Evolutionary conservation across 208 protist genomes (phyloP).

Genomic region (Novymonas esmeraldas): DNA sequence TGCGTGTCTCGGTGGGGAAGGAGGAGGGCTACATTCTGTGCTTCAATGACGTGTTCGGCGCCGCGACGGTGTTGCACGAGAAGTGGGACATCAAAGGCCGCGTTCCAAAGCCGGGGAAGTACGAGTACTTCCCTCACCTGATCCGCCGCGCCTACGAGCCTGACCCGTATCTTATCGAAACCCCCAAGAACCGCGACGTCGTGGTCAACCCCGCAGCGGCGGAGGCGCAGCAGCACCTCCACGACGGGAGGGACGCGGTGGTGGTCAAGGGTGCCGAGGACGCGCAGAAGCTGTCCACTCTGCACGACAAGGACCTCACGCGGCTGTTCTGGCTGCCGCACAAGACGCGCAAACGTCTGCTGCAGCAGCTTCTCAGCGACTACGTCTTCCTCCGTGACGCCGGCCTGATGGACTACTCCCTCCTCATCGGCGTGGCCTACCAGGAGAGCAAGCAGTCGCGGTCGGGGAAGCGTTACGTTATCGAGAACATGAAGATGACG

Average conservation of each 20-base stretch:
- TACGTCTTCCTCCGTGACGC: constrained; percentile 58
- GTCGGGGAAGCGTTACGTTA: constrained; percentile 39
- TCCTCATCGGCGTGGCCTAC: constrained; percentile 84
- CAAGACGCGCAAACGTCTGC: constrained; percentile 37
- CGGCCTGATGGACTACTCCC: constrained; percentile 88
- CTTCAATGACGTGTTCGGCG: constrained; percentile 77
- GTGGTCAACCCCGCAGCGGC: constrained; percentile 2
- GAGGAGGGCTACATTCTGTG: constrained; percentile 79
- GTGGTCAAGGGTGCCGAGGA: constrained; percentile 38
- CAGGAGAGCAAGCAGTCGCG: constrained; percentile 56
- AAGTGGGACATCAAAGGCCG: constrained; percentile 92
- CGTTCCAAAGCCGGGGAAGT: constrained; percentile 83
- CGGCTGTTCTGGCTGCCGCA: constrained; percentile 77
- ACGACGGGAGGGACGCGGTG: constrained; percentile 11
- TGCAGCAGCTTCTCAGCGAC: constrained; percentile 62
- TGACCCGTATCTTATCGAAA: constrained; percentile 47
- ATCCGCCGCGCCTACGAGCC: constrained; percentile 58
- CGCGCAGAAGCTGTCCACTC: constrained; percentile 47
- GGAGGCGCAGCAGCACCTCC: not conserved
- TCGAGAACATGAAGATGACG: constrained; percentile 50
- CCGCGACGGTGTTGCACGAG: constrained; percentile 64
- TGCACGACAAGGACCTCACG: constrained; percentile 87
- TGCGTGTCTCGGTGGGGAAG: constrained; percentile 44
- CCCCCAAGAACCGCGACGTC: constrained; percentile 10
- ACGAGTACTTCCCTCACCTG: constrained; percentile 57